A percentile compares a stretch with the other conserved stretches of the same genome.
These are phyloP conservation scores for Plenodomus lindquistii DNA, from an alignment of 2,329 filamentous ascomycete genomes.

Conservation along the genomic window DNA sequence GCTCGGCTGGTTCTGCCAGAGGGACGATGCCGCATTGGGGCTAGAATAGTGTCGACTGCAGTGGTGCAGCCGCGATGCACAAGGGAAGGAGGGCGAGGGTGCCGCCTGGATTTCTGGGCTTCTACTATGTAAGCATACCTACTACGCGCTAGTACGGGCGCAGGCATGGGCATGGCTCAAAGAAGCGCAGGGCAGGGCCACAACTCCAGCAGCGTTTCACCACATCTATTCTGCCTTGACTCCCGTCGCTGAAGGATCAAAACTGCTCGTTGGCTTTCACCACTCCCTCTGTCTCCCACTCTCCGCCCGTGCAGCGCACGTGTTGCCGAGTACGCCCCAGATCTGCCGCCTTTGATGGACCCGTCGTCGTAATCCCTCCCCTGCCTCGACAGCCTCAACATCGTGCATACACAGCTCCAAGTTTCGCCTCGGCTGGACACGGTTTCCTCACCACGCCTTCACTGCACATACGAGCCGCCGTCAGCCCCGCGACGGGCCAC, in stretches of 20 bases:
- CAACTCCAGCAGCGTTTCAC: constrained; percentile 10
- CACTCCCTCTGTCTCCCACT: neutral
- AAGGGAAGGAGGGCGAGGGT: constrained; percentile 2
- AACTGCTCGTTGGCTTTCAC: too few relatives aligned
- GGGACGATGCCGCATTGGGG: neutral
- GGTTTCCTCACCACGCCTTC: neutral
- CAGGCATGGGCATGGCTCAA: neutral
- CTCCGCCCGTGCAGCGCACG: constrained; percentile 1
- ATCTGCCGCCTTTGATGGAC: neutral
- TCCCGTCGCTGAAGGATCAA: too few relatives aligned
- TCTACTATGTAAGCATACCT: too few relatives aligned
- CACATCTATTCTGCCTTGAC: neutral
- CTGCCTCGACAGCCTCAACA: constrained; percentile 21
- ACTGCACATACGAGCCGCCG: too few relatives aligned
- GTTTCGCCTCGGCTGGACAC: neutral
- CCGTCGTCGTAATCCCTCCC: constrained; percentile 10
- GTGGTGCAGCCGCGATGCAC: too few relatives aligned
- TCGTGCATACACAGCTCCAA: neutral
- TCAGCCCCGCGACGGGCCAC: too few relatives aligned
- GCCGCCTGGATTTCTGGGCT: neutral
- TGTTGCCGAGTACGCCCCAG: neutral
- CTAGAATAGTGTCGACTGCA: too few relatives aligned
- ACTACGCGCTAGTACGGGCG: neutral
- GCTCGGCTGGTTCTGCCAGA: neutral
- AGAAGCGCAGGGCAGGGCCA: constrained; percentile 4